Base-by-base conservation (phyloP, 129 eudicot species). In the Deinandra increscens region DNA sequence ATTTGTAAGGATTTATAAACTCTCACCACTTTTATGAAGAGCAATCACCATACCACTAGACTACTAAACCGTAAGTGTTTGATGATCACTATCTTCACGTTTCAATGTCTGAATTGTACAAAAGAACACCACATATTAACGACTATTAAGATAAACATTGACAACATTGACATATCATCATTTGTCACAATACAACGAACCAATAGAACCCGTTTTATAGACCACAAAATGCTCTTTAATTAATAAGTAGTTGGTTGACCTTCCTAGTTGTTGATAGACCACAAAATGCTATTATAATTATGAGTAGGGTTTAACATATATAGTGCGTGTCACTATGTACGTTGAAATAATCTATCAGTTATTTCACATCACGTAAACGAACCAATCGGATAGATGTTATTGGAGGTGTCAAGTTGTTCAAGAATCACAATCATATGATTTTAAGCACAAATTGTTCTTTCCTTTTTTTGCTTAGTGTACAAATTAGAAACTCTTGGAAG, bases 101-200 rank as follows among this genome's bases (percentile, higher is more conserved):
- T 20, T 26, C 31, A 26, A 26, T 26, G 31, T 26, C 31, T n/a
- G n/a, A n/a, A n/a, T n/a, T n/a, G n/a, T n/a, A n/a, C n/a, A n/a
- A n/a, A n/a, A 51, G 14, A 20, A 17, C 60, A 20, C 10, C 19
- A 6, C 31, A 13, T 49, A 26, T 12, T 26, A 26, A 26, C n/a
- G n/a, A n/a, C 31, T 26, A 26, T 1, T 26, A 41, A 5, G 33
- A 37, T 48, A 63, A n/a, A 49, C 53, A 74, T 38, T 53, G 43
- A 74, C 65, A n/a, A n/a, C n/a, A n/a, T n/a, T n/a, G n/a, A n/a
- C n/a, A n/a, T n/a, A 66, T 12, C 3, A 44, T 2, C 72, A 64
- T 69, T 64, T 74, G 69, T 14, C 71, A 10, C 34, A 51, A 15
- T 11, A 51, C 71, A 63, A 63, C 49, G 22, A 62, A 31, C 76